Evolutionary conservation across 2,329 filamentous ascomycete genomes (phyloP).

Genomic region (Trichoderma sp.): DNA sequence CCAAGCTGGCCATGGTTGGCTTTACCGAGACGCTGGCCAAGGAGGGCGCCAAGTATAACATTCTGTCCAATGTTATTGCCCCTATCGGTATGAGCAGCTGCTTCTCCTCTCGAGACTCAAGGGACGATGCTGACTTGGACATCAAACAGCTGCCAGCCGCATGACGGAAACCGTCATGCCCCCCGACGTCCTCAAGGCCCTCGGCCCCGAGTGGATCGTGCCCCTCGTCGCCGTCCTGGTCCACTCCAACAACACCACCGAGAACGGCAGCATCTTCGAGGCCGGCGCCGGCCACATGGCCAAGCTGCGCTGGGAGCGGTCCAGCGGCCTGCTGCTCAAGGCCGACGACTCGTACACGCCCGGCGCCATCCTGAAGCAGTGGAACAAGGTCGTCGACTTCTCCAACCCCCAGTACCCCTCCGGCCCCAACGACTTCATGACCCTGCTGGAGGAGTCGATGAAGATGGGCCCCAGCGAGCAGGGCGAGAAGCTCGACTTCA

Average conservation of each 20-base stretch:
- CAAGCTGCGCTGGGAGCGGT: conserved; percentile 94
- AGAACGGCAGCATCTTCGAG: conserved; percentile 91
- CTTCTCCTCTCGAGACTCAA: too few species aligned
- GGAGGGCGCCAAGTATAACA: conserved; percentile 98
- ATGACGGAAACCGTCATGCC: conserved; percentile 97
- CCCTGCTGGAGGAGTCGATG: conserved; percentile 79
- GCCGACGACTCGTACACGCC: conserved; percentile 87
- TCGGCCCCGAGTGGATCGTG: conserved; percentile 94
- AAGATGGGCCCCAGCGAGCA: conserved; percentile 73
- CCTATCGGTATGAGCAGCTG: conserved; percentile 62
- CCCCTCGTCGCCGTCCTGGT: conserved; percentile 87
- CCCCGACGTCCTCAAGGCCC: conserved; percentile 80
- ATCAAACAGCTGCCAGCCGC: conserved; percentile 73
- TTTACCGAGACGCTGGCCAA: conserved; percentile 98
- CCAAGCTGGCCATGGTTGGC: conserved; percentile 91
- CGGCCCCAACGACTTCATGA: conserved; percentile 85
- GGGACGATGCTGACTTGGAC: too few species aligned
- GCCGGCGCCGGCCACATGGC: conserved; percentile 89
- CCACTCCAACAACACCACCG: conserved; percentile 77
- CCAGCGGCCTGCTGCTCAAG: conserved; percentile 85
- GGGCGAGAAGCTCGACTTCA: conserved; percentile 77
- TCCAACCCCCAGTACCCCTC: conserved; percentile 76
- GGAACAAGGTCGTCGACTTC: conserved; percentile 86
- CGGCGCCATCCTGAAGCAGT: conserved; percentile 83
- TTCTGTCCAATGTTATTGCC: conserved; percentile 90